phyloP scores from a whole-genome alignment of 1,139 yeast species.

The Meyerozyma smithsonii region DNA sequence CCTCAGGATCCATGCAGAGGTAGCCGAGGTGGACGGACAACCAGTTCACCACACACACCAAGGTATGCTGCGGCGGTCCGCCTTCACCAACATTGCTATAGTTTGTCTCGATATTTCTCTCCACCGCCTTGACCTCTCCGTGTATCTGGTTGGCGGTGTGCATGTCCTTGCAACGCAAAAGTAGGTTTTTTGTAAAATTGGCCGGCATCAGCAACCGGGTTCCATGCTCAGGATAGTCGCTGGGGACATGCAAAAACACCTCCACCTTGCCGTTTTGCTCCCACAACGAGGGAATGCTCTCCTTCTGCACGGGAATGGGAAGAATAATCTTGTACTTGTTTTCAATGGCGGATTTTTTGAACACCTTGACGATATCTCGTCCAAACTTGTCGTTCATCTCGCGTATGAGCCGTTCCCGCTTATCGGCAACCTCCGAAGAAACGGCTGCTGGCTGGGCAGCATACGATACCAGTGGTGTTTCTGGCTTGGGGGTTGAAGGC shows the following conservation, averaged over 20 bases:
- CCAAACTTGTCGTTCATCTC: slow-evolving; percentile 10
- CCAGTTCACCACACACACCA: slow-evolving; percentile 11
- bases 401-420: slow-evolving; percentile 5
- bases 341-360: slow-evolving; percentile 10
- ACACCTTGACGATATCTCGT: slow-evolving; percentile 7
- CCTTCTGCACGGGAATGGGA: slow-evolving; percentile 3
- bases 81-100: not conserved
- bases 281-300: slow-evolving; percentile 10
- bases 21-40: slow-evolving; percentile 6
- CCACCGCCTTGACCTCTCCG: slow-evolving; percentile 6
- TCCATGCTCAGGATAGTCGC: slow-evolving; percentile 9
- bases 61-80: slow-evolving; percentile 1
- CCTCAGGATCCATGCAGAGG: not conserved
- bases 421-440: not conserved
- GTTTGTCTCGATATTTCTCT: slow-evolving; percentile 9
- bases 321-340: slow-evolving; percentile 11
- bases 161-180: slow-evolving; percentile 10
- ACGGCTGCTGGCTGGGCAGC: not conserved
- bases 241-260: slow-evolving; percentile 11
- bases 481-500: not conserved
- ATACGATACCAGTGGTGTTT: not conserved
- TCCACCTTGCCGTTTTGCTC: slow-evolving; percentile 8
- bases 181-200: slow-evolving; percentile 12
- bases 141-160: slow-evolving; percentile 9
- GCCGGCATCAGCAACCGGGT: slow-evolving; percentile 8